A percentile compares a stretch with the other conserved stretches of the same genome.
Evolutionary conservation across 345 rosid genomes (phyloP).

Genomic region (Mercurialis annua): DNA sequence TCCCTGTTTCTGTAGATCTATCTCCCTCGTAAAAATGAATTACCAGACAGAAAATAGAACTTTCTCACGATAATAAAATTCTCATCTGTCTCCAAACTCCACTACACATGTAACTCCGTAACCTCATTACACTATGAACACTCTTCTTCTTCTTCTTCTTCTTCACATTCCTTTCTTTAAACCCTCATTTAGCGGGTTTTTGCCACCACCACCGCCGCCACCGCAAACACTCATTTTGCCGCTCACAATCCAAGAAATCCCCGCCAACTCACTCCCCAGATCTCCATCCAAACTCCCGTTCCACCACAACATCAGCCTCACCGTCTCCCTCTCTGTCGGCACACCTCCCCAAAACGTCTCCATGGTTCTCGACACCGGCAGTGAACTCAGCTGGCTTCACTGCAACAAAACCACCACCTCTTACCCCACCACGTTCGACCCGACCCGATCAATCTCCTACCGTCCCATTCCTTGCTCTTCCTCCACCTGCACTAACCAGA

Average conservation of each 20-base stretch:
- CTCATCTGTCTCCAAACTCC: too few species aligned
- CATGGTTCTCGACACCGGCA: conserved; percentile 89
- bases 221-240: conserved; percentile 49
- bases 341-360: conserved; percentile 87
- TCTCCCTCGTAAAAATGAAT: too few species aligned
- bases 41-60: too few species aligned
- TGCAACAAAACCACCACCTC: conserved; percentile 47
- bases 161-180: neutral
- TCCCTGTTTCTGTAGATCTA: too few species aligned
- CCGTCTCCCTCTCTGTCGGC: conserved; percentile 70
- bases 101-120: neutral
- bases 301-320: conserved; percentile 76
- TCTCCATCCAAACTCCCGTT: conserved; percentile 70
- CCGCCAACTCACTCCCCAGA: conserved; percentile 37
- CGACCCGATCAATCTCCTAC: conserved; percentile 62
- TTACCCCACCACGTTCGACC: conserved; percentile 48
- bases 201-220: conserved; percentile 22
- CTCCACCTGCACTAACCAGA: conserved; percentile 56
- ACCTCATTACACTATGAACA: neutral
- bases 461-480: conserved; percentile 62
- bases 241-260: conserved; percentile 46
- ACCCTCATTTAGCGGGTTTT: neutral
- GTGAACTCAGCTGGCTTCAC: conserved; percentile 91
- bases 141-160: conserved; percentile 12
- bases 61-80: too few species aligned